Evolutionary conservation across 306 rosid genomes (phyloP).

Genomic region (Biancaea sappan): DNA sequence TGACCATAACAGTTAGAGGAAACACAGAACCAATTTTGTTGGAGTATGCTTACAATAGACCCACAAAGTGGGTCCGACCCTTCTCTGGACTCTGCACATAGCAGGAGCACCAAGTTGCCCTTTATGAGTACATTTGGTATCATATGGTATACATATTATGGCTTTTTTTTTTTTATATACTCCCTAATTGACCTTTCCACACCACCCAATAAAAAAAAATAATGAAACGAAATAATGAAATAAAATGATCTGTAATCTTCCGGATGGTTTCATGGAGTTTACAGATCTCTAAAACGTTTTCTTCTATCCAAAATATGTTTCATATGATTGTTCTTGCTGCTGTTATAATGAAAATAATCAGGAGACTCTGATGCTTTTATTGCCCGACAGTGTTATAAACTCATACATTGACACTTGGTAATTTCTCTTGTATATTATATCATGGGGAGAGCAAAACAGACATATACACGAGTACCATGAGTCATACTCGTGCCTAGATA

Average conservation of each 20-base stretch:
- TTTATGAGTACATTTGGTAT: neutral
- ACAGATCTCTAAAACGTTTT: neutral
- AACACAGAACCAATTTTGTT: neutral
- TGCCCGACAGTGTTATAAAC: neutral
- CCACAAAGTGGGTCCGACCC: too few relatives aligned
- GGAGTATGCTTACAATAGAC: too few relatives aligned
- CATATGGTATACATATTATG: neutral
- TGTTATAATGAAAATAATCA: neutral
- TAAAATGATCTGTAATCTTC: neutral
- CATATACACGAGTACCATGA: too few relatives aligned
- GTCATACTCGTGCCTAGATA: too few relatives aligned
- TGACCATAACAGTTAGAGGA: neutral
- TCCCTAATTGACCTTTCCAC: neutral
- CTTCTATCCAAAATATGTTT: neutral
- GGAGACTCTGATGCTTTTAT: too few relatives aligned
- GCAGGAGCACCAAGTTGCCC: too few relatives aligned
- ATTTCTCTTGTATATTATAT: neutral
- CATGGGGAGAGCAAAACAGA: too few relatives aligned
- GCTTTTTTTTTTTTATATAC: neutral
- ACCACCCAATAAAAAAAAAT: neutral
- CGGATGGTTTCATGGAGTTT: neutral
- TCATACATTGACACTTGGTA: neutral
- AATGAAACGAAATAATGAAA: neutral
- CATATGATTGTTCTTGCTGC: neutral
- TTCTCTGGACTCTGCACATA: too few relatives aligned